These are phyloP conservation scores for Vickermania ingenoplastis DNA, from an alignment of 208 protist genomes.

Conservation along the genomic window DNA sequence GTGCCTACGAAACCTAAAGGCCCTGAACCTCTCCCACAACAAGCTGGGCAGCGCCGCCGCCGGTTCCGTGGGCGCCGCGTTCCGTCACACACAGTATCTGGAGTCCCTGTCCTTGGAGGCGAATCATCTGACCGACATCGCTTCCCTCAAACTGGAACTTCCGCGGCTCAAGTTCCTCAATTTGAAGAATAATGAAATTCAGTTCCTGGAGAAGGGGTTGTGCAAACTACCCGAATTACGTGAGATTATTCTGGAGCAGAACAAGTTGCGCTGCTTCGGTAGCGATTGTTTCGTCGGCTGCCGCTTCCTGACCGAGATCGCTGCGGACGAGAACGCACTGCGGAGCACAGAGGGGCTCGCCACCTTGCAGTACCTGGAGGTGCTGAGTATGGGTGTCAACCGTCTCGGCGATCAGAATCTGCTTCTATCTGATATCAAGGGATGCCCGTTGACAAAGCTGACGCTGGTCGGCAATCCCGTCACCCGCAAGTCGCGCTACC, in stretches of 20 bases:
- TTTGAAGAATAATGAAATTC: slow-evolving; percentile 81
- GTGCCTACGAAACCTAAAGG: slow-evolving; percentile 34
- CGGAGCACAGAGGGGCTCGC: slow-evolving; percentile 52
- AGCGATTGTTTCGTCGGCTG: slow-evolving; percentile 40
- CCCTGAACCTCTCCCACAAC: slow-evolving; percentile 82
- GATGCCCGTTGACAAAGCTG: slow-evolving; percentile 18
- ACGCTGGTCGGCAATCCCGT: slow-evolving; percentile 64
- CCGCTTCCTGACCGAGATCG: slow-evolving; percentile 49
- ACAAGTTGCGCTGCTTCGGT: slow-evolving; percentile 65
- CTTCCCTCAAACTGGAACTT: slow-evolving; percentile 32
- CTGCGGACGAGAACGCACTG: slow-evolving; percentile 70
- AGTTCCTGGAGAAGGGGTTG: slow-evolving; percentile 68
- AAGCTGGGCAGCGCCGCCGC: slow-evolving; percentile 28
- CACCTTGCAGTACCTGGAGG: slow-evolving; percentile 26
- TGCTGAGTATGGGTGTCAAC: slow-evolving; percentile 56
- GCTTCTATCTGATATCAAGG: slow-evolving; percentile 32
- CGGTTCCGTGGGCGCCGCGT: slow-evolving; percentile 27
- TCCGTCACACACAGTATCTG: slow-evolving; percentile 35
- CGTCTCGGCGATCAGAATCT: slow-evolving; percentile 48
- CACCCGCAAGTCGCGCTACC: slow-evolving; percentile 74
- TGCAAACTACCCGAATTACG: slow-evolving; percentile 61
- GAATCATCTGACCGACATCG: slow-evolving; percentile 70
- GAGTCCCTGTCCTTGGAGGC: slow-evolving; percentile 82
- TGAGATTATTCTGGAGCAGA: slow-evolving; percentile 87
- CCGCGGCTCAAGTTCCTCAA: slow-evolving; percentile 77